phyloP scores from a whole-genome alignment of 1,284 basidiomycete species.

The Cerioporus squamosus region DNA sequence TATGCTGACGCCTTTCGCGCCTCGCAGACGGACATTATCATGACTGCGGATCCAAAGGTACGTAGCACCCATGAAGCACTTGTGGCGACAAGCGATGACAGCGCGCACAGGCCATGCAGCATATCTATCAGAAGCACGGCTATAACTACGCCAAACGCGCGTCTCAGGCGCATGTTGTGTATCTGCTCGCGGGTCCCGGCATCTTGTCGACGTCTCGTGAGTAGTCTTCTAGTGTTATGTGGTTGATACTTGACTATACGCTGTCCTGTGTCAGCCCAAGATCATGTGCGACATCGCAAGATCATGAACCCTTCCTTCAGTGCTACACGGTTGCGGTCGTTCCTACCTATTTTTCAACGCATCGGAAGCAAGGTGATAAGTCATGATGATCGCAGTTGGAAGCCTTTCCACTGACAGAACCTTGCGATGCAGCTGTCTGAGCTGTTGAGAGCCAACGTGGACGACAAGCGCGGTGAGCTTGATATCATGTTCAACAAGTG shows the following conservation, averaged over 20 bases:
- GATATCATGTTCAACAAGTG: conserved; percentile 20
- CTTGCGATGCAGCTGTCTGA: conserved; percentile 18
- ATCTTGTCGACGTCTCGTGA: conserved; percentile 23
- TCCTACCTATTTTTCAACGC: conserved; percentile 27
- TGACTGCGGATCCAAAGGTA: conserved; percentile 20
- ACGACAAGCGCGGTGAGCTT: not conserved
- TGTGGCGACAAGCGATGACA: not conserved
- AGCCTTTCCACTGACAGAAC: not conserved
- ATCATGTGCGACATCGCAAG: conserved; percentile 33
- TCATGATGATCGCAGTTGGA: not conserved
- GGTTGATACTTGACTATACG: not conserved
- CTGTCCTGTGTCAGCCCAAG: conserved; percentile 15
- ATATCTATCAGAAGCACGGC: conserved; percentile 31
- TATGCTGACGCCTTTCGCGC: not conserved
- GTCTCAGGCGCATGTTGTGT: conserved; percentile 6
- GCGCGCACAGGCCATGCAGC: conserved; percentile 26
- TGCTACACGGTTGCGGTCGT: conserved; percentile 22
- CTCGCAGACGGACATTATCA: conserved; percentile 2
- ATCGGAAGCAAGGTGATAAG: conserved; percentile 17
- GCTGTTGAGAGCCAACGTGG: conserved; percentile 19
- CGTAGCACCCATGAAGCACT: not conserved
- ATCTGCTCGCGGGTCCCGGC: conserved; percentile 22
- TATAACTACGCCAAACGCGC: conserved; percentile 27
- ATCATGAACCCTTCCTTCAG: conserved; percentile 35
- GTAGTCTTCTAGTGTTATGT: not conserved